These are phyloP conservation scores for Pachyrhizus erosus DNA, from an alignment of 306 rosid genomes.

Conservation along the genomic window DNA sequence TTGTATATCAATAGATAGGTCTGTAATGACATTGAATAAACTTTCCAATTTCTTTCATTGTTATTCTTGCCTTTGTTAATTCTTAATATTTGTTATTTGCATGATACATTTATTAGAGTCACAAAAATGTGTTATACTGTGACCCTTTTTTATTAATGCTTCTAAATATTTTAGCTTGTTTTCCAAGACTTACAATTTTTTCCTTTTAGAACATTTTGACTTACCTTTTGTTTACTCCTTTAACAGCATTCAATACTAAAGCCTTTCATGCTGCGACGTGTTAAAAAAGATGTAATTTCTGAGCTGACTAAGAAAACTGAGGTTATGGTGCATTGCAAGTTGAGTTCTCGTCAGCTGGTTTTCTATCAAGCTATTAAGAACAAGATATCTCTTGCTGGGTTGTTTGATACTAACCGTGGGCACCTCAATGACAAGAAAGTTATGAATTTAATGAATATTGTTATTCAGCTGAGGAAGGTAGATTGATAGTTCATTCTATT, in stretches of 20 bases:
- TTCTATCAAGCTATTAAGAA: slow-evolving; percentile 91
- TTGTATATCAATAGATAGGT: neutral
- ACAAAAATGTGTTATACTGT: neutral
- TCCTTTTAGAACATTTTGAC: slow-evolving; percentile 32
- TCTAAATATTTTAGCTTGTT: neutral
- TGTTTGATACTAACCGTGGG: slow-evolving; percentile 79
- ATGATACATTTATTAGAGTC: slow-evolving; percentile 4
- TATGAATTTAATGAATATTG: slow-evolving; percentile 84
- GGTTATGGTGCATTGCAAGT: slow-evolving; percentile 92
- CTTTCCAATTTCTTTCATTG: slow-evolving; percentile 14
- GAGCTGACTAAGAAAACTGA: slow-evolving; percentile 90
- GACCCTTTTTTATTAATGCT: slow-evolving; percentile 22
- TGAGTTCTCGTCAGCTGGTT: slow-evolving; percentile 97
- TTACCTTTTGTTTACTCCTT: slow-evolving; percentile 28
- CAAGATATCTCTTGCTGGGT: slow-evolving; percentile 84
- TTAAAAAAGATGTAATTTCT: slow-evolving; percentile 89
- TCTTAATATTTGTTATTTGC: neutral
- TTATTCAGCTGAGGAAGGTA: slow-evolving; percentile 91
- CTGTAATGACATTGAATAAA: neutral
- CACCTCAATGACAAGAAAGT: slow-evolving; percentile 80
- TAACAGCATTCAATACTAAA: slow-evolving; percentile 92
- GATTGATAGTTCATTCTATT: slow-evolving; percentile 5
- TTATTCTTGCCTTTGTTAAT: slow-evolving; percentile 25
- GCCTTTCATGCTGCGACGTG: slow-evolving; percentile 97
- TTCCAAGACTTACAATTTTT: neutral